These are phyloP conservation scores for Starmerella geochares DNA, from an alignment of 805 yeast species.

Conservation along the genomic window DNA sequence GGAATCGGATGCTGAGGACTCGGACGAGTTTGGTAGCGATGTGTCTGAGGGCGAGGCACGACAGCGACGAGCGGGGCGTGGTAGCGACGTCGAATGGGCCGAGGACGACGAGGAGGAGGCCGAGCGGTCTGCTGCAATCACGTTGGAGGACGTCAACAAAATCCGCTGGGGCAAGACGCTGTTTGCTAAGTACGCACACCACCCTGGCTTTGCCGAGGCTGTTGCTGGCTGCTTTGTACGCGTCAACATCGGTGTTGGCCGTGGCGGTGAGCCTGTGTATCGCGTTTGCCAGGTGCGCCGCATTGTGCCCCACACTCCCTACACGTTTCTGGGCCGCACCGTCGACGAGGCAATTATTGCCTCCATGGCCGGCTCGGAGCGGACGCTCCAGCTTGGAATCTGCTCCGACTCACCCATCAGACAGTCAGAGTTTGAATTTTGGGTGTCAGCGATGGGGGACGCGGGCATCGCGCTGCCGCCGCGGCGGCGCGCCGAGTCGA, in stretches of 20 bases:
- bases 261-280: constrained; percentile 55
- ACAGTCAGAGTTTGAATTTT: constrained; percentile 61
- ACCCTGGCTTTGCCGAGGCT: constrained; percentile 66
- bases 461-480: constrained; percentile 53
- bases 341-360: constrained; percentile 57
- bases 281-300: constrained; percentile 75
- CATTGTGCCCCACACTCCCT: constrained; percentile 42
- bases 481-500: constrained; percentile 51
- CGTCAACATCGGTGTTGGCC: constrained; percentile 67
- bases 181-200: constrained; percentile 64
- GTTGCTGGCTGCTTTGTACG: constrained; percentile 70
- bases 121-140: constrained; percentile 35
- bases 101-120: constrained; percentile 30
- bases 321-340: constrained; percentile 40
- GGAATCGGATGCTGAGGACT: constrained; percentile 28
- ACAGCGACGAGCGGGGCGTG: constrained; percentile 30
- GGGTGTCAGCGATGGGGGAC: constrained; percentile 49
- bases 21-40: constrained; percentile 31
- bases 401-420: constrained; percentile 71
- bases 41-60: constrained; percentile 33
- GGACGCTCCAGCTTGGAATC: constrained; percentile 63
- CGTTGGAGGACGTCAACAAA: constrained; percentile 56
- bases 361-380: constrained; percentile 69
- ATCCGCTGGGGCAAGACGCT: constrained; percentile 68
- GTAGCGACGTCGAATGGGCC: constrained; percentile 40